Percentiles rank a stretch among this genome's conserved stretches.
phyloP scores from a whole-genome alignment of 192 early-diverging fungal genomes.

The Linnemannia hyalina region DNA sequence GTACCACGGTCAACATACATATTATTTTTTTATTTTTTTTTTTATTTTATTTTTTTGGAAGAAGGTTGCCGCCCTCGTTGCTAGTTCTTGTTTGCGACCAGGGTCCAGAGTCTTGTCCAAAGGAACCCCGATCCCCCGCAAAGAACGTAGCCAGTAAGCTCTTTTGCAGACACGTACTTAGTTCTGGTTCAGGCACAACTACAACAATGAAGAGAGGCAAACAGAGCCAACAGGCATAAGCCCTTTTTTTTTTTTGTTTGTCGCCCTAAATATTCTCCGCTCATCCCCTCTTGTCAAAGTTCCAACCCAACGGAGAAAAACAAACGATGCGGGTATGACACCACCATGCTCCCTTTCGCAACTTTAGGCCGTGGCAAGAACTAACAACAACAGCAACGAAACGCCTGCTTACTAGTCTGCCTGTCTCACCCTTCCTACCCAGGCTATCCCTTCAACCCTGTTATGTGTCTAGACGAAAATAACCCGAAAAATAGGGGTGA shows the following conservation, averaged over 20 bases:
- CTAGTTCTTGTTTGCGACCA: not conserved
- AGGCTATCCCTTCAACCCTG: not conserved
- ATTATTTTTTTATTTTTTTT: too few relatives aligned
- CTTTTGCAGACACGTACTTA: not conserved
- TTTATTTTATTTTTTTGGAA: too few relatives aligned
- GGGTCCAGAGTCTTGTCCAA: not conserved
- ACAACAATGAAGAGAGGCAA: not conserved
- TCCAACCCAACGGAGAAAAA: slow-evolving; percentile 6
- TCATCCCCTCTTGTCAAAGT: not conserved
- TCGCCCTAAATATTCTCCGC: not conserved
- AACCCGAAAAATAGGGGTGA: not conserved
- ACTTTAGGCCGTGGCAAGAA: not conserved
- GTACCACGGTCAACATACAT: not conserved
- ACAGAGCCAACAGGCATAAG: not conserved
- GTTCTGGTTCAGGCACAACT: not conserved
- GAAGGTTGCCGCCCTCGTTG: not conserved
- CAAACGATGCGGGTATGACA: not conserved
- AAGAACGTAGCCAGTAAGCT: not conserved
- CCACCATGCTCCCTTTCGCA: not conserved
- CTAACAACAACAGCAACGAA: not conserved
- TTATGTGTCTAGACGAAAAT: not conserved
- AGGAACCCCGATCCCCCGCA: not conserved
- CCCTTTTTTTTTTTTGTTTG: not conserved
- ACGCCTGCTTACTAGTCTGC: not conserved
- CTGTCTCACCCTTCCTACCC: not conserved